phyloP scores from a whole-genome alignment of 306 rosid genomes.

The Psophocarpus tetragonolobus region DNA sequence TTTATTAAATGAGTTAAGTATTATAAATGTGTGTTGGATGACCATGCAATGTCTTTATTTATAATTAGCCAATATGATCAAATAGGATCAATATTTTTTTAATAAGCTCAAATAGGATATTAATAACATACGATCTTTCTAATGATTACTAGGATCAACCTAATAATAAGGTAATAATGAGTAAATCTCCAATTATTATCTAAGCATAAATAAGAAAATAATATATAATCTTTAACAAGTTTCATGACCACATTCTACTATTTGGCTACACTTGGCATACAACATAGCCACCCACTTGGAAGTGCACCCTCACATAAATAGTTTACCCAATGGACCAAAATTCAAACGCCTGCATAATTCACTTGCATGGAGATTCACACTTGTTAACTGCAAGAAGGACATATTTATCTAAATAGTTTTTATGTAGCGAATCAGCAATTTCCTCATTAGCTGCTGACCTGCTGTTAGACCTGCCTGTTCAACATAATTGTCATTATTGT shows the following conservation, averaged over 20 bases:
- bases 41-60: too few species aligned
- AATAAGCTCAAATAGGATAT: too few species aligned
- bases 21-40: too few species aligned
- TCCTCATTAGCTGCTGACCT: constrained; percentile 97
- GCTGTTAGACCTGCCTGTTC: constrained; percentile 93
- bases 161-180: too few species aligned
- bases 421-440: constrained; percentile 88
- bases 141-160: too few species aligned
- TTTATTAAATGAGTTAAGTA: constrained; percentile 15
- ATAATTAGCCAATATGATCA: too few species aligned
- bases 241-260: constrained; percentile 16
- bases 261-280: constrained; percentile 16
- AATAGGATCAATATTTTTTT: too few species aligned
- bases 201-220: too few species aligned
- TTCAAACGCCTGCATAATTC: constrained; percentile 83
- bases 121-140: too few species aligned
- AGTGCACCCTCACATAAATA: constrained; percentile 17
- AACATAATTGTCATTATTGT: constrained; percentile 39
- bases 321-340: constrained; percentile 95
- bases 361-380: constrained; percentile 91
- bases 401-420: constrained; percentile 73
- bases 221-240: too few species aligned
- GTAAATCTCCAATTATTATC: too few species aligned
- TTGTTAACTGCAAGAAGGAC: constrained; percentile 92
- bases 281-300: not conserved